Evolutionary conservation across 2,329 filamentous ascomycete genomes (phyloP), one percentile per base, ranked within the genome.

Genomic region (Chaetomium olivaceum): DNA sequence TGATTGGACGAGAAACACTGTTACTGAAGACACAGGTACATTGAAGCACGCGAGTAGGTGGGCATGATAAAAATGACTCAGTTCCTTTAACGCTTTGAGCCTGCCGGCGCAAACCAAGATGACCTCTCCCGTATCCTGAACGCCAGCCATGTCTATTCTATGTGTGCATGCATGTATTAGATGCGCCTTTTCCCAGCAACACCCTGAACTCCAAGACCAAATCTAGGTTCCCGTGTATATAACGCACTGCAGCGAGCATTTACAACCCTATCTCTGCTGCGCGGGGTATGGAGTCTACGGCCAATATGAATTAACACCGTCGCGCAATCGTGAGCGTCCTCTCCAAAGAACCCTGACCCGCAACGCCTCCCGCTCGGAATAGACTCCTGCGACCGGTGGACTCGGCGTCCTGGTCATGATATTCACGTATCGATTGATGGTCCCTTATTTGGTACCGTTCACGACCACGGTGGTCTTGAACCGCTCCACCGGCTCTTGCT

Each of bases 401-500:
- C 27, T 31, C 14, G 16, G 29, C 31, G 14, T 27, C 52, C 21
- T 23, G 31, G 4, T 39, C 33, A 14, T 36, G 23, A 55, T 54
- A n/a, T 3, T 43, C 12, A 25, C 27, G 39, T 33, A 16, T 62
- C 27, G 27, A 16, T 62, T 25, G 27, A 43, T 6, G 14, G 21
- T 43, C 23, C 16, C 23, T 63, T 43, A 67, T 33, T 65, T 51
- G 9, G 61, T 62, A 4, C 68, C 68, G 39, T 68, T 69, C 29
- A 43, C 21, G 3, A 67, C 3, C 1, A 31, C 16, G 23, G 51
- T 25, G 43, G 67, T 61, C 63, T 69, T 67, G 60, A 70, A 70
- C 25, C 73, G 64, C 60, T 74, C 72, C 5, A 68, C 66, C 33
- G 66, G 66, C 19, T 63, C 7, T 52, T 68, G 66, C 68, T 74